Percentiles rank a stretch among this genome's conserved stretches.
Evolutionary conservation across 192 early-diverging fungal genomes (phyloP).

Genomic region (Paraglomus occultum): DNA sequence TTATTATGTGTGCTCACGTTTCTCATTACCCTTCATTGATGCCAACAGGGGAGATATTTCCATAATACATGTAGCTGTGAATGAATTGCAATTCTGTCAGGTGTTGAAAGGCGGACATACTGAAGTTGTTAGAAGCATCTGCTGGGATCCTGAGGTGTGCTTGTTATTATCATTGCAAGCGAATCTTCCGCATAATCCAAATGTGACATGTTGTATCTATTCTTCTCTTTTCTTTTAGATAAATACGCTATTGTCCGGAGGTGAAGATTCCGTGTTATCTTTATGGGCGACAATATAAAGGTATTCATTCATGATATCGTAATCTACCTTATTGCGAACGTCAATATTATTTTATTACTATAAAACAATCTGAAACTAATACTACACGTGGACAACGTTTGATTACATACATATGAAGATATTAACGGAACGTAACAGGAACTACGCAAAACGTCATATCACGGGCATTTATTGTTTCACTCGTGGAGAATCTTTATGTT

Average conservation of each 20-base stretch:
- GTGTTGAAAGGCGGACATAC: conserved; percentile 74
- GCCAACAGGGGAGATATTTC: conserved; percentile 66
- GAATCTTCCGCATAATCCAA: neutral
- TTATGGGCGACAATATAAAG: conserved; percentile 54
- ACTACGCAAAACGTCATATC: too few relatives aligned
- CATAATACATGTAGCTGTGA: conserved; percentile 77
- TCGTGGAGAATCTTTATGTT: too few relatives aligned
- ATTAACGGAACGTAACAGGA: too few relatives aligned
- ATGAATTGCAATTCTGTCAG: conserved; percentile 73
- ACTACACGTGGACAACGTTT: too few relatives aligned
- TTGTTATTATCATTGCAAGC: conserved; percentile 19
- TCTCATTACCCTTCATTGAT: neutral
- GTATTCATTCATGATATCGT: neutral
- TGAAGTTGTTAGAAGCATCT: conserved; percentile 81
- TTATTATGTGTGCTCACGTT: conserved; percentile 7
- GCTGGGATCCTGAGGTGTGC: conserved; percentile 64
- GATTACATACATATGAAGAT: too few relatives aligned
- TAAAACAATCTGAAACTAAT: too few relatives aligned
- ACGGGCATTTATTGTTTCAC: too few relatives aligned
- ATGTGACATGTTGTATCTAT: neutral
- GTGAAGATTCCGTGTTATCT: conserved; percentile 74
- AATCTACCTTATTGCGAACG: too few relatives aligned
- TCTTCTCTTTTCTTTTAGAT: neutral
- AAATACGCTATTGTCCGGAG: conserved; percentile 60
- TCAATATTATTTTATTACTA: too few relatives aligned